Conservation (phyloP, 495 filamentous ascomycete species). For the Xylaria telfairii region DNA sequence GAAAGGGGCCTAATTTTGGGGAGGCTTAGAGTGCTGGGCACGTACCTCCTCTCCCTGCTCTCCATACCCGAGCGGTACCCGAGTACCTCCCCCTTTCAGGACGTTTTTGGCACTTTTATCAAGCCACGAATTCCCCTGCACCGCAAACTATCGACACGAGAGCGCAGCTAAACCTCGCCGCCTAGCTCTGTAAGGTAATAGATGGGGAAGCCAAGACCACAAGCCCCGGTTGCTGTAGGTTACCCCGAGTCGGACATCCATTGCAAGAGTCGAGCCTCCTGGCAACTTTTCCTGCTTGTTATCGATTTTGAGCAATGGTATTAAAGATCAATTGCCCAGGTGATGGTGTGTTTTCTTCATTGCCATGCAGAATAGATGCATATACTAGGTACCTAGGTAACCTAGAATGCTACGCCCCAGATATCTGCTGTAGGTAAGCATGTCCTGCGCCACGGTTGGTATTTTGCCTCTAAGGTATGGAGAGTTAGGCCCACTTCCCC, state of each 20-base stretch:
- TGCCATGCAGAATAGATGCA: neutral
- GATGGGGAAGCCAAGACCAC: conserved; percentile 18
- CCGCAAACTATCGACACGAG: neutral
- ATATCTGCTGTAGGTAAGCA: neutral
- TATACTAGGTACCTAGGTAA: too few relatives aligned
- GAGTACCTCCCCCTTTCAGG: conserved; percentile 16
- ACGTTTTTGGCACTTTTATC: neutral
- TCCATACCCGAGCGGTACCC: too few relatives aligned
- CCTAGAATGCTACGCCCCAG: too few relatives aligned
- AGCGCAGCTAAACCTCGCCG: neutral
- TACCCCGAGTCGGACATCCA: conserved; percentile 12
- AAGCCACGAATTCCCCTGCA: conserved; percentile 14
- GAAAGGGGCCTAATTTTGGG: conserved; percentile 16
- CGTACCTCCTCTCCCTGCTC: neutral
- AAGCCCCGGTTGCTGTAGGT: conserved; percentile 17
- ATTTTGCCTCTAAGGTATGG: neutral
- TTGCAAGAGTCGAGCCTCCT: neutral
- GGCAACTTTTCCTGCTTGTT: neutral
- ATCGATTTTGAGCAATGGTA: neutral
- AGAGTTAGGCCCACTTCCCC: neutral
- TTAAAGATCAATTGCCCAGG: neutral
- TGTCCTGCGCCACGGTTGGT: neutral
- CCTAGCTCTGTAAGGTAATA: neutral
- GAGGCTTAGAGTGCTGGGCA: conserved; percentile 17
- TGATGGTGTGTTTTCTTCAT: neutral